Percentiles rank a stretch among this genome's conserved stretches.
Evolutionary conservation across 805 yeast genomes (phyloP).

Genomic region (Teunomyces tritomae): DNA sequence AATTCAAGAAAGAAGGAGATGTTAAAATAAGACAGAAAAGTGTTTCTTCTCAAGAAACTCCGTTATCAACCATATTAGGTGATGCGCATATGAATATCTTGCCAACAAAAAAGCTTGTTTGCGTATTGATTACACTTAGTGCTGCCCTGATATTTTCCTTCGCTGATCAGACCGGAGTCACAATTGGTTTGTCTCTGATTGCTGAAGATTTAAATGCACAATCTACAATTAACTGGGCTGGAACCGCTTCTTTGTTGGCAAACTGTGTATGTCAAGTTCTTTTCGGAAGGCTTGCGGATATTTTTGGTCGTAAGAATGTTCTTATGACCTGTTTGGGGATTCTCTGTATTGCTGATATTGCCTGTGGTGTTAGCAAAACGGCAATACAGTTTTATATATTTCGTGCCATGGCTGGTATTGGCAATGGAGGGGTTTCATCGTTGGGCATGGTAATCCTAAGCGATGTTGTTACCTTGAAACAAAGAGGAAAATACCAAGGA

Average conservation of each 20-base stretch:
- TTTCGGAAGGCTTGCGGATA: conserved; percentile 54
- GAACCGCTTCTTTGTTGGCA: conserved; percentile 52
- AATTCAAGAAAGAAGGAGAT: neutral
- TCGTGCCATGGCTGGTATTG: conserved; percentile 56
- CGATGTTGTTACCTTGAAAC: conserved; percentile 51
- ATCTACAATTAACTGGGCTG: conserved; percentile 57
- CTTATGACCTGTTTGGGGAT: conserved; percentile 38
- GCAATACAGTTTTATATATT: conserved; percentile 49
- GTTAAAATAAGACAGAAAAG: neutral
- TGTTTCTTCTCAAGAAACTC: neutral
- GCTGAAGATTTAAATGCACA: conserved; percentile 47
- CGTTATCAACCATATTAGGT: conserved; percentile 19
- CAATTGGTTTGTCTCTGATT: conserved; percentile 48
- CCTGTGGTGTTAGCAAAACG: conserved; percentile 50
- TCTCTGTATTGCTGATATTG: conserved; percentile 44
- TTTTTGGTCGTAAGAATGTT: conserved; percentile 50
- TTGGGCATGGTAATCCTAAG: conserved; percentile 52
- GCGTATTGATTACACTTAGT: conserved; percentile 37
- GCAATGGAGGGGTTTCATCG: conserved; percentile 52
- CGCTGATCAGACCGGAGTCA: conserved; percentile 49
- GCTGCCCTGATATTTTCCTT: conserved; percentile 42
- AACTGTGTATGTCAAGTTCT: conserved; percentile 51
- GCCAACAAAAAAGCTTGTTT: conserved; percentile 35
- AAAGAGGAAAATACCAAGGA: conserved; percentile 59
- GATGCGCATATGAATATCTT: conserved; percentile 43